Percentiles rank a stretch among this genome's conserved stretches.
phyloP scores from a whole-genome alignment of 306 rosid genomes.

The Trifolium dubium region DNA sequence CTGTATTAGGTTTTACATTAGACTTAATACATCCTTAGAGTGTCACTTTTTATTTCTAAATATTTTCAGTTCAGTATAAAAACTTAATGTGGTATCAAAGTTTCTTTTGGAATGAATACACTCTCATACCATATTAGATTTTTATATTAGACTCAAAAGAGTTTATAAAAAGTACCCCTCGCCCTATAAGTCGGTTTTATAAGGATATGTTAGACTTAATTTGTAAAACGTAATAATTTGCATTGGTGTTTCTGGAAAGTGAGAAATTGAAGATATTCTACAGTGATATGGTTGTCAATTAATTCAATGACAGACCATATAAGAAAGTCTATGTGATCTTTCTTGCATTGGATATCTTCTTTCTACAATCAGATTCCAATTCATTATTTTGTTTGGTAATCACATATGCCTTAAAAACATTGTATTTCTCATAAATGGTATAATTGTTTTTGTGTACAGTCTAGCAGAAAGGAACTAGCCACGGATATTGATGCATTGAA shows the following conservation, averaged over 20 bases:
- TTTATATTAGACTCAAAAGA: too few species aligned
- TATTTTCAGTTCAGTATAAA: too few species aligned
- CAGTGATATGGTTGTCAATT: background rate
- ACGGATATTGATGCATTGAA: constrained; percentile 80
- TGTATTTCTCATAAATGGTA: constrained; percentile 12
- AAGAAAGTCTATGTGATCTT: background rate
- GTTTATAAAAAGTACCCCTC: too few species aligned
- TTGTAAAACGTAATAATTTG: too few species aligned
- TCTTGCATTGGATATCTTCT: constrained; percentile 10
- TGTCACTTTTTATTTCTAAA: too few species aligned
- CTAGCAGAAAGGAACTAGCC: constrained; percentile 93
- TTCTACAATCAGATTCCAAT: background rate
- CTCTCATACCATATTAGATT: too few species aligned
- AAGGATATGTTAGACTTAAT: too few species aligned
- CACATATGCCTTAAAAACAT: background rate
- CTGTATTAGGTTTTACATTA: too few species aligned
- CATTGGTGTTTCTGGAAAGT: constrained; percentile 4
- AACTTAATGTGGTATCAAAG: too few species aligned
- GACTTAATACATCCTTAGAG: too few species aligned
- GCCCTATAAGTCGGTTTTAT: too few species aligned
- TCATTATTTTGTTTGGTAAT: background rate
- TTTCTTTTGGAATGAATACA: too few species aligned
- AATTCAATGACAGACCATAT: background rate
- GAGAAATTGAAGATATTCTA: background rate
- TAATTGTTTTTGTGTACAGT: constrained; percentile 52